phyloP scores from a whole-genome alignment of 805 yeast species.

The Yamadazyma olivae region DNA sequence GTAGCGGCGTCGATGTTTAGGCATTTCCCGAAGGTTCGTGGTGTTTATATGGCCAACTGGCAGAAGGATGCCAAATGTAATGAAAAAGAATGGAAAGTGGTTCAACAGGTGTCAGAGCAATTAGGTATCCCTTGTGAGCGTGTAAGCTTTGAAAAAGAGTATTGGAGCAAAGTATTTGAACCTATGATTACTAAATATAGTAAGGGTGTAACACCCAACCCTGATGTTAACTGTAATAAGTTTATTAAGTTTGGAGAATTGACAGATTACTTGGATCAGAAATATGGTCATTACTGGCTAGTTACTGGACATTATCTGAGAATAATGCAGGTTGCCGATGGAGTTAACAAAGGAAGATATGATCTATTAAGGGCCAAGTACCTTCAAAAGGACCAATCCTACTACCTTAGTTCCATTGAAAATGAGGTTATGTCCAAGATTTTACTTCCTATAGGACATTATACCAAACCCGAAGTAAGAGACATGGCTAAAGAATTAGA shows the following conservation, averaged over 20 bases:
- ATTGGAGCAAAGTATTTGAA: constrained; percentile 88
- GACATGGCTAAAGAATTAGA: constrained; percentile 53
- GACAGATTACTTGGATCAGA: constrained; percentile 48
- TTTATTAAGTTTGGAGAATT: constrained; percentile 85
- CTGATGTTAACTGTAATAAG: constrained; percentile 86
- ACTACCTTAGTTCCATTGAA: constrained; percentile 74
- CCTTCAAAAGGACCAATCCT: constrained; percentile 80
- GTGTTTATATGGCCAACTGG: constrained; percentile 96
- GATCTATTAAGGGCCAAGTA: constrained; percentile 60
- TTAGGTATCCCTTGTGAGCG: constrained; percentile 68
- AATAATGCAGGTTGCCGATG: constrained; percentile 32
- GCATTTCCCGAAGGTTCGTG: constrained; percentile 60
- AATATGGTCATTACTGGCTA: constrained; percentile 64
- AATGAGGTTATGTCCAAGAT: constrained; percentile 41
- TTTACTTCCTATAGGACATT: constrained; percentile 79
- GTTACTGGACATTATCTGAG: constrained; percentile 86
- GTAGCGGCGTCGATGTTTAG: constrained; percentile 71
- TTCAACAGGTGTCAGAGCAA: constrained; percentile 57
- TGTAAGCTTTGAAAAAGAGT: constrained; percentile 83
- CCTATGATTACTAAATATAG: constrained; percentile 82
- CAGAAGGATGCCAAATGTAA: constrained; percentile 63
- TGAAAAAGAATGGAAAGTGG: constrained; percentile 89
- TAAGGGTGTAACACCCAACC: constrained; percentile 85
- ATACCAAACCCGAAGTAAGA: constrained; percentile 72
- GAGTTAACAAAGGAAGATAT: constrained; percentile 20